Evolutionary conservation across 495 filamentous ascomycete genomes (phyloP), one percentile per base, ranked within the genome.

Genomic region (Schizothecium vesticola): DNA sequence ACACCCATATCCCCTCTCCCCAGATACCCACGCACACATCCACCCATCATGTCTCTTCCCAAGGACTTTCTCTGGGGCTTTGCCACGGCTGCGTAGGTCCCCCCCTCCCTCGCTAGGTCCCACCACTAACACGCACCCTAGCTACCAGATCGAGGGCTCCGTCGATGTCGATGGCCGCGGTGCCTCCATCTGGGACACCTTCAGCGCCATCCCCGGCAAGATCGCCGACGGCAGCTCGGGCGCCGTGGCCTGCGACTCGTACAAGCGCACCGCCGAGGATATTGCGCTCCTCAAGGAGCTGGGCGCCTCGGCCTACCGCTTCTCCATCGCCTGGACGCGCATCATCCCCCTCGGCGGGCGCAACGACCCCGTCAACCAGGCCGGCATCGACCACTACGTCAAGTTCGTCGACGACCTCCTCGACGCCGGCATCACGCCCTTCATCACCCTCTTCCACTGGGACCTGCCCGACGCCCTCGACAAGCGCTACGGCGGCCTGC

Each of bases 21-120:
- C 56, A 33, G 26, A 31, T 11, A 11, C 26, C 36, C 28, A 13
- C 19, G 7, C 56, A 29, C 28, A 56, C 28, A 26, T 23, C 51
- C 26, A 56, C n/a, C 63, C 69, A 78, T 67, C 71, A 82, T 83
- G 81, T 83, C 82, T 75, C 82, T 93, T 66, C 89, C 88, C 57
- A 84, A 86, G 62, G 90, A 92, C 75, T 93, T 93, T 76, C 76
- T 91, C 68, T 93, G 91, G 91, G 91, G 90, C 64, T 94, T 91
- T 77, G 90, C 91, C 70, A 94, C 91, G 55, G 90, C 90, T 69
- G 84, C 86, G 89, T 91, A 74, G 78, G 83, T 83, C 33, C 13
- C 28, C 23, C 36, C 59, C 4, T 21, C n/a, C 56, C 10, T 33
- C 5, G 3, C 23, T 6, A 16, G 21, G 63, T 22, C 23, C 28